Conservation (phyloP, 2,329 filamentous ascomycete species). For the Samsoniella hepiali region DNA sequence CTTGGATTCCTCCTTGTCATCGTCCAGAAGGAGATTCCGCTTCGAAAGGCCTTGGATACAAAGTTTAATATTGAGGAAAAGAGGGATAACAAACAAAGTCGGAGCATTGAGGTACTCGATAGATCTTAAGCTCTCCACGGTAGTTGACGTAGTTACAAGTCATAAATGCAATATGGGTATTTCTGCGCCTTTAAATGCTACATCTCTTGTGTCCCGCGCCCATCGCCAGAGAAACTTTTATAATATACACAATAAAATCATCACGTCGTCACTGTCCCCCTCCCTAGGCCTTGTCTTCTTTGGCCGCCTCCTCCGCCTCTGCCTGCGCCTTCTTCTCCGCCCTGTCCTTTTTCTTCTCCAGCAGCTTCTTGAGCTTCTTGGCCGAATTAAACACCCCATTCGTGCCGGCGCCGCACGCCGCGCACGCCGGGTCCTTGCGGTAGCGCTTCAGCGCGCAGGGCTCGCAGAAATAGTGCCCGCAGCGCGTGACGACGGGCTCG, state of each 20-base stretch:
- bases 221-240: neutral
- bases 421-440: constrained; percentile 80
- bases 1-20: too few relatives aligned
- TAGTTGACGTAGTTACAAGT: neutral
- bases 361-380: constrained; percentile 74
- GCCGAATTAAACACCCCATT: constrained; percentile 87
- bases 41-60: too few relatives aligned
- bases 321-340: constrained; percentile 55
- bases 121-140: neutral
- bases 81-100: neutral
- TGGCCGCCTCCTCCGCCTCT: constrained; percentile 50
- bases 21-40: too few relatives aligned
- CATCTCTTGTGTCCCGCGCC: neutral
- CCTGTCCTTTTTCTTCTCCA: constrained; percentile 68
- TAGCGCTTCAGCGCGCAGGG: constrained; percentile 83
- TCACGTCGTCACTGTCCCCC: neutral
- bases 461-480: constrained; percentile 95
- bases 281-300: neutral
- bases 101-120: neutral
- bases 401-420: constrained; percentile 79
- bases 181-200: constrained; percentile 5
- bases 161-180: constrained; percentile 9
- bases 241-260: neutral
- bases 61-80: too few relatives aligned
- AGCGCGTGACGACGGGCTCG: constrained; percentile 80